phyloP scores from a whole-genome alignment of 2,329 filamentous ascomycete species.

The Xylaria sp. region DNA sequence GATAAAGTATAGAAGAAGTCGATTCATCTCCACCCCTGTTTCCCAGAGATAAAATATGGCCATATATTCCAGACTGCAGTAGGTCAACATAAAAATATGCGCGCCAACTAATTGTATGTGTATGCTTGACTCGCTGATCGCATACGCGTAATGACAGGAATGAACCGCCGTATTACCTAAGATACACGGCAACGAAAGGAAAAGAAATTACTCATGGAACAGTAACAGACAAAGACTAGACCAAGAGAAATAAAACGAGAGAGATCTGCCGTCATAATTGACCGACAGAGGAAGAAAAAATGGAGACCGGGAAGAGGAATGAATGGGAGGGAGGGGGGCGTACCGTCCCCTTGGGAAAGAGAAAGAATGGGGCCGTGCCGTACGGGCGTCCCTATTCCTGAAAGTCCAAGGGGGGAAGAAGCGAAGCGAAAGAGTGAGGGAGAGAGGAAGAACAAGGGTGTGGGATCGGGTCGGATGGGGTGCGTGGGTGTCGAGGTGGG shows the following conservation, averaged over 20 bases:
- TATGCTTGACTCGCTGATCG: neutral
- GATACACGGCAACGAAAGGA: no score
- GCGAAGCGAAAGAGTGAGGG: neutral
- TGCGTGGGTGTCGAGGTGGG: neutral
- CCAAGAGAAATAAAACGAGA: neutral
- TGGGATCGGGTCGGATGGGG: neutral
- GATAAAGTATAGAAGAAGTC: neutral
- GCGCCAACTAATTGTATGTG: neutral
- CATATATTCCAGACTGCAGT: neutral
- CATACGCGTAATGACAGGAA: neutral
- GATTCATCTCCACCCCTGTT: no score
- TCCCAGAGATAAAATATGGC: no score
- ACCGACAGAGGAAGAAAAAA: neutral
- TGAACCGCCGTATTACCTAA: no score
- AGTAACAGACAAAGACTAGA: neutral
- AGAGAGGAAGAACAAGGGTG: neutral
- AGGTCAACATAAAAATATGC: neutral
- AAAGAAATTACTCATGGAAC: neutral
- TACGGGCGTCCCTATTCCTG: neutral
- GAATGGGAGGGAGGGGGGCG: neutral
- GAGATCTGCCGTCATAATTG: no score
- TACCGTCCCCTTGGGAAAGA: slow-evolving; percentile 9
- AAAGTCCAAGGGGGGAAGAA: neutral
- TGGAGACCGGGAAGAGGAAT: neutral
- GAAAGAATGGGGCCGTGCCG: neutral